Evolutionary conservation across 257 asterid genomes (phyloP), one percentile per base, ranked within the genome.

Genomic region (Solanum paucissectum): DNA sequence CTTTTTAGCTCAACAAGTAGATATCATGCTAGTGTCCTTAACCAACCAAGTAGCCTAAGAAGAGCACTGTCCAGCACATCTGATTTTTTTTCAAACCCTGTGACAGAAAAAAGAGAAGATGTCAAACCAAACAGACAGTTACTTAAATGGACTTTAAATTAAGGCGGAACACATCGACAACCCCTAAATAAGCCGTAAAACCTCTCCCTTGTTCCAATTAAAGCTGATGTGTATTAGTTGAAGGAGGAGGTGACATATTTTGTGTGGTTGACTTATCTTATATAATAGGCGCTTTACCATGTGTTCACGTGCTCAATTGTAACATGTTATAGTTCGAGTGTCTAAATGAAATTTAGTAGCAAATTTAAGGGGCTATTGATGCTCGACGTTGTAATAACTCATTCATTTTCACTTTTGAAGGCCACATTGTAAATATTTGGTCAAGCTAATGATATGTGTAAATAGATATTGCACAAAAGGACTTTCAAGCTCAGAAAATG

Each of bases 31-130:
- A 95, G 90, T 69, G 96, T 93, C 93, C 99, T 93, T 18, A 95
- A 93, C 98, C 98, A 97, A 89, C 94, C 95, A 71, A 97, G 99
- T 64, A 97, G 91, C 86, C 90, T 84, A 81, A 96, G 98, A 87
- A 94, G 95, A 88, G 90, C 98, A 16, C 93, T 87, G 90, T 97
- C 99, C 88, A 96, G 92, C 42, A 93, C 90, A 0, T 92, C 92
- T 83, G 89, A 93, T 91, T 93, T 97, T 95, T 90, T 93, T 92
- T 95, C 99, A 64, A 92, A 90, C 88, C 98, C 99, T 96, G 90
- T 40, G 74, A 62, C 40, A 90, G 58, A 21, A 20, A 73, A 66
- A 87, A 25, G 44, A 83, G 76, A 23, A 81, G 6, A 33, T 27
- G 12, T 25, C 27, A 85, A 85, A 68, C 21, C 32, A 85, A 32